A percentile compares a stretch with the other conserved stretches of the same genome.
Evolutionary conservation across 1,284 basidiomycete species (phyloP).

Genomic region (Malassezia japonica): DNA sequence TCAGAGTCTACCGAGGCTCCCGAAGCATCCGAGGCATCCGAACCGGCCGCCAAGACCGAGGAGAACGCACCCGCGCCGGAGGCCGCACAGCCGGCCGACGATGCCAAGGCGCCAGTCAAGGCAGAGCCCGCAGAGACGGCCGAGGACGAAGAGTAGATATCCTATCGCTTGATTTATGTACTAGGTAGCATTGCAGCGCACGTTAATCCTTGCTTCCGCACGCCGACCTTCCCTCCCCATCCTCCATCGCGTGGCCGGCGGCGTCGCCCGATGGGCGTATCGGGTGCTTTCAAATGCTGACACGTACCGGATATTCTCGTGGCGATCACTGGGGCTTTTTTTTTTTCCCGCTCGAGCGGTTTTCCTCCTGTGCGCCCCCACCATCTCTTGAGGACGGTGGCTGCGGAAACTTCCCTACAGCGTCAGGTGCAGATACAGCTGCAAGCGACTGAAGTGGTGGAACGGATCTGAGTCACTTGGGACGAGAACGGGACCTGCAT

Average conservation of each 20-base stretch:
- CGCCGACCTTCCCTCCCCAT: too few species aligned
- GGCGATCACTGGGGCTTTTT: neutral
- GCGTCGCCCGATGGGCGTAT: too few species aligned
- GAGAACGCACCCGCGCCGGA: neutral
- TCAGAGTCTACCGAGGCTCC: neutral
- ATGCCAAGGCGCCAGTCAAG: too few species aligned
- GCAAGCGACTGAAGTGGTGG: neutral
- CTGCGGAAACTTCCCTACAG: neutral
- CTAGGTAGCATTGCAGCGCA: neutral
- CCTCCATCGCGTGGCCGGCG: neutral
- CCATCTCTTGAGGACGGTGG: neutral
- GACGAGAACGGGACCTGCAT: neutral
- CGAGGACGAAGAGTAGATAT: neutral
- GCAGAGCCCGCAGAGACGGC: neutral
- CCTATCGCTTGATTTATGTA: neutral
- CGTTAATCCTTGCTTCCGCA: neutral
- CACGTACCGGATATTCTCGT: neutral
- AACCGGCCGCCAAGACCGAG: neutral
- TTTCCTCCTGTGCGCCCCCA: neutral
- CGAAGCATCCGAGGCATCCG: too few species aligned
- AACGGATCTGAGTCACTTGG: neutral
- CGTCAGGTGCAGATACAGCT: neutral
- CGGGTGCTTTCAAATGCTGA: conserved; percentile 6
- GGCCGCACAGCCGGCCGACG: neutral
- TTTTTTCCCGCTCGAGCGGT: neutral